Conservation (phyloP, 2,329 filamentous ascomycete genomes). For the Arthroderma uncinatum region DNA sequence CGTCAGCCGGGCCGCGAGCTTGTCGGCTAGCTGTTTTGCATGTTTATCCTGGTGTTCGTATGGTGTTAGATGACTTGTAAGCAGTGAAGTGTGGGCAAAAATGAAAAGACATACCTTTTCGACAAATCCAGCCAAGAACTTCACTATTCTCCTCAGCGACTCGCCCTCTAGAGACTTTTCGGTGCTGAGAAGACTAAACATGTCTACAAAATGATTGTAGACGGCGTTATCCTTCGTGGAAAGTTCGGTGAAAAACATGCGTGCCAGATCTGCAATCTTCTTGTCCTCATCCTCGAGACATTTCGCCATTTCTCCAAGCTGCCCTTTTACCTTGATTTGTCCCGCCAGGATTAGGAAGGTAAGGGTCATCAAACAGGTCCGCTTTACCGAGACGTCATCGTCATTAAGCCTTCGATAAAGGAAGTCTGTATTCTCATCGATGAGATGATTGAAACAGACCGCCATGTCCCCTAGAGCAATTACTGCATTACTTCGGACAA, state of each 20-base stretch:
- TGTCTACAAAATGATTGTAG: constrained; percentile 98
- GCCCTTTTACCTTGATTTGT: constrained; percentile 98
- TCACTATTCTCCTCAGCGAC: constrained; percentile 72
- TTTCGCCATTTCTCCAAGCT: constrained; percentile 97
- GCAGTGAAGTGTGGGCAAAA: background rate
- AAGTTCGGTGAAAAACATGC: constrained; percentile 98
- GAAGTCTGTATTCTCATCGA: constrained; percentile 98
- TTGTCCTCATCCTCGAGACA: constrained; percentile 95
- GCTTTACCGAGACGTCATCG: constrained; percentile 76
- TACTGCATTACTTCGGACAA: constrained; percentile 88
- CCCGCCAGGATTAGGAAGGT: constrained; percentile 95
- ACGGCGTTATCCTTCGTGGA: constrained; percentile 98
- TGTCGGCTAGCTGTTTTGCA: constrained; percentile 83
- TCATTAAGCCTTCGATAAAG: constrained; percentile 89
- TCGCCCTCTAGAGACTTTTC: constrained; percentile 74
- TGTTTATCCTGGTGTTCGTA: constrained; percentile 67
- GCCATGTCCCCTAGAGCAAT: constrained; percentile 98
- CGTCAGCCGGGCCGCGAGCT: constrained; percentile 73
- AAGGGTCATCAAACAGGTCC: constrained; percentile 95
- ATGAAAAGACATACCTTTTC: constrained; percentile 61
- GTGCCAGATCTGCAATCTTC: constrained; percentile 79
- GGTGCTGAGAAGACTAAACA: constrained; percentile 86
- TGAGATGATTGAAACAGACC: constrained; percentile 97
- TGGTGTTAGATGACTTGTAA: background rate
- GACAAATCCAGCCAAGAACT: constrained; percentile 89